A percentile compares a stretch with the other conserved stretches of the same genome.
These are phyloP conservation scores for Tylopilus sp. DNA, from an alignment of 768 basidiomycete genomes.

Conservation along the genomic window DNA sequence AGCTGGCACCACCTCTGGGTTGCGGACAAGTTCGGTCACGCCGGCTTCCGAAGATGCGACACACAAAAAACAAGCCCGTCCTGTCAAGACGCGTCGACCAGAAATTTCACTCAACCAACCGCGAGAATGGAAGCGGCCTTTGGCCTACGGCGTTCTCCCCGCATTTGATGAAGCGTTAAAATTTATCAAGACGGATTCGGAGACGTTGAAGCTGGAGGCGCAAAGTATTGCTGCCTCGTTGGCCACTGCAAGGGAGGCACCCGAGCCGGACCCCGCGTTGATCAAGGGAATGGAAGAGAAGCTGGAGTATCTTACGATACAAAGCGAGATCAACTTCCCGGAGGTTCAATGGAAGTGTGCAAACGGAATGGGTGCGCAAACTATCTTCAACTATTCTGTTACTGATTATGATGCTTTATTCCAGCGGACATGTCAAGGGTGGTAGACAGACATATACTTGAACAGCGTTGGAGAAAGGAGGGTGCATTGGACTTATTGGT, in stretches of 20 bases:
- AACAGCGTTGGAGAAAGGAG: conserved; percentile 82
- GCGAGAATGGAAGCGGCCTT: conserved; percentile 61
- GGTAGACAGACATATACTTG: conserved; percentile 74
- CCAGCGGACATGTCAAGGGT: conserved; percentile 65
- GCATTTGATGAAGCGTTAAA: conserved; percentile 85
- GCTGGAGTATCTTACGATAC: conserved; percentile 64
- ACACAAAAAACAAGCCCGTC: conserved; percentile 7
- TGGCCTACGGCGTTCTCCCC: conserved; percentile 60
- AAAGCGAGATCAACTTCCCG: conserved; percentile 83
- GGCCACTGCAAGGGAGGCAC: conserved; percentile 18
- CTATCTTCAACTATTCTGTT: background rate
- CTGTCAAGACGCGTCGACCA: conserved; percentile 41
- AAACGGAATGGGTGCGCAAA: conserved; percentile 72
- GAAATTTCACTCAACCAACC: conserved; percentile 49
- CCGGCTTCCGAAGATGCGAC: conserved; percentile 4
- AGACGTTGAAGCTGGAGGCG: conserved; percentile 36
- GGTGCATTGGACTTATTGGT: conserved; percentile 84
- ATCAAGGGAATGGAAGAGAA: conserved; percentile 47
- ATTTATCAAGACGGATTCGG: conserved; percentile 62
- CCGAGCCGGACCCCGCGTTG: conserved; percentile 32
- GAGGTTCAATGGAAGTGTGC: conserved; percentile 73
- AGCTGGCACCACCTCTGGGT: conserved; percentile 3
- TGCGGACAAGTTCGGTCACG: conserved; percentile 3
- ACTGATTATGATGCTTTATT: background rate
- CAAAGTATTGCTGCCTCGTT: conserved; percentile 21